These are phyloP conservation scores for Acer negundo DNA, from an alignment of 345 rosid genomes.

Conservation along the genomic window DNA sequence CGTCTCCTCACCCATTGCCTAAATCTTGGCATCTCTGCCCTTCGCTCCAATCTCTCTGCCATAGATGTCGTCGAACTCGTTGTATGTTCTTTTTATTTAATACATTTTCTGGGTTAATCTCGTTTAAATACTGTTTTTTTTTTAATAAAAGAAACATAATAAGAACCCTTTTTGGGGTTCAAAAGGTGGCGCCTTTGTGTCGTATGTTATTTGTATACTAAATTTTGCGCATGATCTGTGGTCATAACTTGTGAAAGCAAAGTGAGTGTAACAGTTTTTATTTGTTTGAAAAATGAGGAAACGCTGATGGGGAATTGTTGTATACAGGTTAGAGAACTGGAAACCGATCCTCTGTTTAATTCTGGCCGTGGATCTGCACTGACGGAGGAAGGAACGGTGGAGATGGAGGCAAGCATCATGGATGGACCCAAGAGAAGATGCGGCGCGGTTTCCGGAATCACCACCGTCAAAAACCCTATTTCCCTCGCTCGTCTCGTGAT, in stretches of 20 bases:
- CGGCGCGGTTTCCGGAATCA: slow-evolving; percentile 90
- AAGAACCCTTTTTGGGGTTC: background rate
- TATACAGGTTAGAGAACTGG: slow-evolving; percentile 74
- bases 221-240: background rate
- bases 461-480: slow-evolving; percentile 84
- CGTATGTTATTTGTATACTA: background rate
- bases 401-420: slow-evolving; percentile 99
- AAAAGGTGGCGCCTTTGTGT: background rate
- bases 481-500: slow-evolving; percentile 94
- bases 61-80: slow-evolving; percentile 95
- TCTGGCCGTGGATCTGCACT: slow-evolving; percentile 98
- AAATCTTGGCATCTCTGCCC: slow-evolving; percentile 78
- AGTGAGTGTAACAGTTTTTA: background rate
- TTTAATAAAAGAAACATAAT: background rate
- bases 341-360: slow-evolving; percentile 89
- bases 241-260: background rate
- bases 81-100: slow-evolving; percentile 34
- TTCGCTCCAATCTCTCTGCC: slow-evolving; percentile 74
- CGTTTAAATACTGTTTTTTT: background rate
- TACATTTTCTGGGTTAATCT: background rate
- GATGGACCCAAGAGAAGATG: slow-evolving; percentile 83
- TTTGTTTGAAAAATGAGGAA: background rate
- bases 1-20: slow-evolving; percentile 87
- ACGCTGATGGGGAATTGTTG: background rate
- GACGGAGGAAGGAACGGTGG: slow-evolving; percentile 85